Base-by-base conservation (phyloP, 176 grass and related monocot genomes). In the Eleusine indica region DNA sequence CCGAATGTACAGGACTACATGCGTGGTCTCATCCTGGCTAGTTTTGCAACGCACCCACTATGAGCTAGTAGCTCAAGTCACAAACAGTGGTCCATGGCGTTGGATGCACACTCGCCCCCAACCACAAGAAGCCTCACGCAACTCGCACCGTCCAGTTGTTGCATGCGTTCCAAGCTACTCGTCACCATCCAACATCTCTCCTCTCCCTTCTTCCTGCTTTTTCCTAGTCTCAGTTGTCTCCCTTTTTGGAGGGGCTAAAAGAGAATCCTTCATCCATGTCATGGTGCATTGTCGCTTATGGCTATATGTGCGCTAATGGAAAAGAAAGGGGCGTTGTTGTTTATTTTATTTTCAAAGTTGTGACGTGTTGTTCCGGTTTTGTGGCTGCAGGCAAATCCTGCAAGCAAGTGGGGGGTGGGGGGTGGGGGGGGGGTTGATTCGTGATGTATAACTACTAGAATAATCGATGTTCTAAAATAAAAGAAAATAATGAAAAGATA, bases 1-100 rank as follows among this genome's bases (percentile, higher is more conserved):
- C 25, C 25, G 25, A 25, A 25, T 25, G 25, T 25, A 25, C 25
- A 25, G 25, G 25, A 25, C 25, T 25, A 25, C 25, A 25, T 25
- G 25, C 25, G 25, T 25, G 25, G 25, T 25, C 25, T 25, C 25
- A 25, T 25, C 25, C 25, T 25, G 25, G 25, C 25, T 25, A 25
- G 25, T 25, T 25, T 25, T 25, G 25, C 25, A 25, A 25, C 25
- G 25, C 25, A 25, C 25, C 25, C 25, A 25, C 39, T 28, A 40
- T n/a, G n/a, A 43, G 39, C 21, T 42, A 75, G 53, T 61, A 88
- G 58, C 41, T 38, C 25, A 53, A 3, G 35, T 79, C 86, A 74
- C 68, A 10, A 46, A 9, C 25, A 66, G 87, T 85, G 70, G 82
- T 76, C 87, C 77, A 40, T 75, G 61, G 68, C 68, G 46, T 43